Percentiles rank a stretch among this genome's conserved stretches.
Evolutionary conservation across 2,329 filamentous ascomycete species (phyloP).

Genomic region (Emydomyces testavorans): DNA sequence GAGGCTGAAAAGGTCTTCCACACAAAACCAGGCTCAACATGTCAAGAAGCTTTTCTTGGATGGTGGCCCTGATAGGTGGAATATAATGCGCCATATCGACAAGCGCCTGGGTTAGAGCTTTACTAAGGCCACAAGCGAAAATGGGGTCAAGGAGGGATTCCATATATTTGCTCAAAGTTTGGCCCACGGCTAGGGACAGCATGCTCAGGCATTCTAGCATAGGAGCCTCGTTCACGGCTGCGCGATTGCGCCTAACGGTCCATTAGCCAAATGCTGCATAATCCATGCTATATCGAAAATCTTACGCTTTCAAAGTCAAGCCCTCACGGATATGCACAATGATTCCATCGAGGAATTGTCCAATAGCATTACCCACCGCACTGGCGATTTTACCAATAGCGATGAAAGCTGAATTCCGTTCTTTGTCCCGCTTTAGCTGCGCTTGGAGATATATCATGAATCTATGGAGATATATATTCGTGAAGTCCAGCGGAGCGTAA

Average conservation of each 20-base stretch:
- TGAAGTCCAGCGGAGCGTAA: slow-evolving; percentile 86
- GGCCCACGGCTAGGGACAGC: slow-evolving; percentile 85
- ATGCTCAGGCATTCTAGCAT: slow-evolving; percentile 98
- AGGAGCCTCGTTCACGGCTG: slow-evolving; percentile 51
- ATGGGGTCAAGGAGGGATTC: slow-evolving; percentile 90
- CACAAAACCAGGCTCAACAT: slow-evolving; percentile 91
- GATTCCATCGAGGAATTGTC: slow-evolving; percentile 87
- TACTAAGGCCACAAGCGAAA: slow-evolving; percentile 88
- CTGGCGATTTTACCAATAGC: slow-evolving; percentile 95
- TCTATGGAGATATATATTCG: slow-evolving; percentile 73
- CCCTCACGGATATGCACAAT: slow-evolving; percentile 88
- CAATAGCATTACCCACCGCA: slow-evolving; percentile 88
- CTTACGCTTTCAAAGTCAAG: slow-evolving; percentile 62
- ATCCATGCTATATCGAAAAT: neutral
- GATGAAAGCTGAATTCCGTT: slow-evolving; percentile 85
- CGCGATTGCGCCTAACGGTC: slow-evolving; percentile 42
- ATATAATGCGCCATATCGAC: slow-evolving; percentile 99
- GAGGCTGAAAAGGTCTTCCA: slow-evolving; percentile 78
- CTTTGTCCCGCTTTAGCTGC: slow-evolving; percentile 89
- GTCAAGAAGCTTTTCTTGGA: slow-evolving; percentile 86
- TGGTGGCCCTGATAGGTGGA: slow-evolving; percentile 79
- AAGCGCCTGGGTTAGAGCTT: slow-evolving; percentile 84
- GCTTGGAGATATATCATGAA: slow-evolving; percentile 95
- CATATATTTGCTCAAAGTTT: slow-evolving; percentile 97
- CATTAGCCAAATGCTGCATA: slow-evolving; percentile 18